phyloP scores from a whole-genome alignment of 2,329 filamentous ascomycete genomes.

The Sclerotinia sclerotiorum region DNA sequence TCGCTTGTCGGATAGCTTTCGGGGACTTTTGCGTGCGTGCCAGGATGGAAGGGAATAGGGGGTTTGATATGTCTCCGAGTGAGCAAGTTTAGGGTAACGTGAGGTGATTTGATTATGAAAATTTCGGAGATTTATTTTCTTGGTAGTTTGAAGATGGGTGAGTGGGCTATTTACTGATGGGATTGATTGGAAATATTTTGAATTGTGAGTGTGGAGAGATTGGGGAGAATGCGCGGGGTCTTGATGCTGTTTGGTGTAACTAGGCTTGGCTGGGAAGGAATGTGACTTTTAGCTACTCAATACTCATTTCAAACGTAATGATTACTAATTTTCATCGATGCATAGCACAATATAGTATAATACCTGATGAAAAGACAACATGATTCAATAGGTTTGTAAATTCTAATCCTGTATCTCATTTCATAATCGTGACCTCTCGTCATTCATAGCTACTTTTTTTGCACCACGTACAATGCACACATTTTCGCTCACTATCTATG shows the following conservation, averaged over 20 bases:
- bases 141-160: neutral
- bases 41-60: conserved; percentile 15
- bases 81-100: neutral
- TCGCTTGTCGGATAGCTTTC: conserved; percentile 35
- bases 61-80: conserved; percentile 25
- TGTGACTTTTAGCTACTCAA: neutral
- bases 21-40: conserved; percentile 28
- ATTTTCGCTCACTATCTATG: conserved; percentile 3
- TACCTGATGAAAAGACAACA: neutral
- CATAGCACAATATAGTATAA: neutral
- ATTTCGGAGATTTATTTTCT: neutral
- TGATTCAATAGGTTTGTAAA: neutral
- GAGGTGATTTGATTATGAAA: neutral
- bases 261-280: neutral
- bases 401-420: neutral
- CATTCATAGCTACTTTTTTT: neutral
- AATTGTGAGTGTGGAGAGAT: neutral
- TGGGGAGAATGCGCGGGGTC: neutral
- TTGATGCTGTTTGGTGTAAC: neutral
- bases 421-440: neutral
- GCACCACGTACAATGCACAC: neutral
- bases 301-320: neutral
- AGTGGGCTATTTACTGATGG: neutral
- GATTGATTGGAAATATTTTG: neutral
- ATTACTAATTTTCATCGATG: neutral